Percentiles rank a stretch among this genome's conserved stretches.
These are phyloP conservation scores for Aotearoamyces nothofagi DNA, from an alignment of 2,329 filamentous ascomycete genomes.

Conservation along the genomic window DNA sequence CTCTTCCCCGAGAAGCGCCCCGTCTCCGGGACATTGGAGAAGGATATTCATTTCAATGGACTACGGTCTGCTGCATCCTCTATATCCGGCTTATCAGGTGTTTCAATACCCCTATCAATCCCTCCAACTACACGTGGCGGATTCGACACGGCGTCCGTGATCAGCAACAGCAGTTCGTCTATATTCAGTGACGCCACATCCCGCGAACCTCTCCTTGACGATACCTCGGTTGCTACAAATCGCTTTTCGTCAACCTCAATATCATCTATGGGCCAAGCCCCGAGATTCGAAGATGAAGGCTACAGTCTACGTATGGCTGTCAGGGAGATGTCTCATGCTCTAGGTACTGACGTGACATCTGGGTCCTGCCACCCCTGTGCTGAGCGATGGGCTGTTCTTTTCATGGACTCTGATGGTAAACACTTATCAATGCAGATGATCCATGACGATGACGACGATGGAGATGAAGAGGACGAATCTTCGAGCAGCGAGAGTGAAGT, in stretches of 20 bases:
- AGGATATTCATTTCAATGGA: slow-evolving; percentile 38
- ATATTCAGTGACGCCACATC: slow-evolving; percentile 57
- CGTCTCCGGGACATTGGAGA: slow-evolving; percentile 33
- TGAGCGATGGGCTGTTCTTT: slow-evolving; percentile 71
- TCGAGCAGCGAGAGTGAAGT: slow-evolving; percentile 46
- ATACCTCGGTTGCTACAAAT: slow-evolving; percentile 31
- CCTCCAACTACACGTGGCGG: slow-evolving; percentile 31
- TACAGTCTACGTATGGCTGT: slow-evolving; percentile 50
- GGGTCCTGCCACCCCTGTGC: slow-evolving; percentile 65
- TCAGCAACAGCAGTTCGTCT: slow-evolving; percentile 60
- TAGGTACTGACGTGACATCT: slow-evolving; percentile 48
- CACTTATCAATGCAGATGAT: slow-evolving; percentile 56
- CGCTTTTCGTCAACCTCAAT: slow-evolving; percentile 35
- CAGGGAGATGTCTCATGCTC: slow-evolving; percentile 52
- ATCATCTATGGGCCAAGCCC: slow-evolving; percentile 27
- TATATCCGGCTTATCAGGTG: slow-evolving; percentile 50
- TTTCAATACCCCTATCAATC: slow-evolving; percentile 45
- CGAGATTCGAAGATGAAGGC: slow-evolving; percentile 46
- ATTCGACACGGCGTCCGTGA: slow-evolving; percentile 52
- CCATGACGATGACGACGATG: slow-evolving; percentile 52
- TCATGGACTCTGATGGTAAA: slow-evolving; percentile 60
- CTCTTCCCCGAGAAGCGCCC: slow-evolving; percentile 66
- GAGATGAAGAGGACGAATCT: slow-evolving; percentile 50
- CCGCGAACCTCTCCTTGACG: slow-evolving; percentile 45
- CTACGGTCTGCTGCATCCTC: slow-evolving; percentile 53